Percentiles rank a stretch among this genome's conserved stretches.
Conservation (phyloP, 1,139 yeast genomes). For the Trichomonascaceae sp. region DNA sequence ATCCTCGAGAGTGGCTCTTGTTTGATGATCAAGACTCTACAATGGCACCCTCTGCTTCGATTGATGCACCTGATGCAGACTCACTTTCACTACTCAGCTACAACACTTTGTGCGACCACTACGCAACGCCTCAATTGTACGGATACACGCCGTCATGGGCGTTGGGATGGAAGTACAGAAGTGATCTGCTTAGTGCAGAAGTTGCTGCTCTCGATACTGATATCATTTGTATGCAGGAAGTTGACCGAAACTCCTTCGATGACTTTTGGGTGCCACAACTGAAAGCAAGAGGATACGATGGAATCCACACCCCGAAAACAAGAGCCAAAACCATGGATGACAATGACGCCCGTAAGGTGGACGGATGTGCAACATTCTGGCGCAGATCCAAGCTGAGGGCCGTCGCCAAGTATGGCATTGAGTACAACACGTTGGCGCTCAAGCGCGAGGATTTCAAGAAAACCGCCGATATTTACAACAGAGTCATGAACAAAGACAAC, state of each 20-base stretch:
- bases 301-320: constrained; percentile 74
- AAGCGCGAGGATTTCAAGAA: constrained; percentile 81
- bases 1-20: constrained; percentile 71
- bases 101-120: constrained; percentile 89
- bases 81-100: constrained; percentile 71
- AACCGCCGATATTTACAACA: constrained; percentile 86
- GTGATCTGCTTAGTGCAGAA: constrained; percentile 60
- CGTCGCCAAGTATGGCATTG: constrained; percentile 60
- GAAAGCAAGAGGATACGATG: constrained; percentile 63
- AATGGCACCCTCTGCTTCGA: not conserved
- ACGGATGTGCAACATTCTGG: constrained; percentile 93
- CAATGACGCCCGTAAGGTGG: constrained; percentile 75
- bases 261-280: constrained; percentile 76
- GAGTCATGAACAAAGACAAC: constrained; percentile 94
- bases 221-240: constrained; percentile 87
- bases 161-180: constrained; percentile 84
- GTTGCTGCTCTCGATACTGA: constrained; percentile 54
- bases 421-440: constrained; percentile 80
- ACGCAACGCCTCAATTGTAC: constrained; percentile 85
- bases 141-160: constrained; percentile 98
- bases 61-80: constrained; percentile 1
- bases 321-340: constrained; percentile 84
- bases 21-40: constrained; percentile 30
- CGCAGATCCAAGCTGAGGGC: constrained; percentile 56
- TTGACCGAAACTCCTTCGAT: constrained; percentile 74